Evolutionary conservation across 2,329 filamentous ascomycete genomes (phyloP).

Genomic region (Penicillium decumbens): DNA sequence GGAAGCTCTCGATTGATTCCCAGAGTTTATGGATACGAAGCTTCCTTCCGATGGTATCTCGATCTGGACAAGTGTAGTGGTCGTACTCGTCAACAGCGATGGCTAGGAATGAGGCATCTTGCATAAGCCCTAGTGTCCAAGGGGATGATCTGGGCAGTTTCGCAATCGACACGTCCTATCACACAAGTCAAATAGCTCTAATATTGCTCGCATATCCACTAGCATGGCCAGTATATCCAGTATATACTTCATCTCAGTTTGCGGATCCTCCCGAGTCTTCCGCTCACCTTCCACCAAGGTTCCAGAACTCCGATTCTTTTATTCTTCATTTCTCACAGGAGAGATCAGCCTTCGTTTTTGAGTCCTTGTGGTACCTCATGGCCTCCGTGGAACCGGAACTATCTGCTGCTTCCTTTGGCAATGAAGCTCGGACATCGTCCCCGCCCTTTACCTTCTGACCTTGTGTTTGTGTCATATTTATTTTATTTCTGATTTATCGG

Average conservation of each 20-base stretch:
- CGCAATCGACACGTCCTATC: background rate
- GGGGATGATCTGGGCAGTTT: background rate
- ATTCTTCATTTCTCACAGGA: background rate
- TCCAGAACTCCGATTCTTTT: background rate
- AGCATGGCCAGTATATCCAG: background rate
- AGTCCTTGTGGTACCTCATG: constrained; percentile 15
- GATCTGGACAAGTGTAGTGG: background rate
- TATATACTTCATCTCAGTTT: background rate
- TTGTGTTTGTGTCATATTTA: background rate
- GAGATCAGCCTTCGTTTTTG: background rate
- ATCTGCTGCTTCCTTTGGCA: constrained; percentile 10
- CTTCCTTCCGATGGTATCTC: constrained; percentile 10
- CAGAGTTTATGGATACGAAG: background rate
- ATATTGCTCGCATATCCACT: background rate
- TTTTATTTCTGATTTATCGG: background rate
- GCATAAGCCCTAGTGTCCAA: constrained; percentile 1
- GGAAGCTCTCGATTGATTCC: background rate
- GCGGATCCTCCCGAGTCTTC: background rate
- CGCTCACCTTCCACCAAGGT: background rate
- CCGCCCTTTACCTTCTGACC: constrained; percentile 5
- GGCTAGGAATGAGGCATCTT: constrained; percentile 8
- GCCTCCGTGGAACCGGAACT: constrained; percentile 14
- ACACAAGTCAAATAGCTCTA: background rate
- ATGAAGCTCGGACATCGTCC: constrained; percentile 7
- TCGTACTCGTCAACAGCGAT: background rate